A percentile compares a stretch with the other conserved stretches of the same genome.
Evolutionary conservation across 768 basidiomycete species (phyloP).

Genomic region (Fibroporia radiculosa): DNA sequence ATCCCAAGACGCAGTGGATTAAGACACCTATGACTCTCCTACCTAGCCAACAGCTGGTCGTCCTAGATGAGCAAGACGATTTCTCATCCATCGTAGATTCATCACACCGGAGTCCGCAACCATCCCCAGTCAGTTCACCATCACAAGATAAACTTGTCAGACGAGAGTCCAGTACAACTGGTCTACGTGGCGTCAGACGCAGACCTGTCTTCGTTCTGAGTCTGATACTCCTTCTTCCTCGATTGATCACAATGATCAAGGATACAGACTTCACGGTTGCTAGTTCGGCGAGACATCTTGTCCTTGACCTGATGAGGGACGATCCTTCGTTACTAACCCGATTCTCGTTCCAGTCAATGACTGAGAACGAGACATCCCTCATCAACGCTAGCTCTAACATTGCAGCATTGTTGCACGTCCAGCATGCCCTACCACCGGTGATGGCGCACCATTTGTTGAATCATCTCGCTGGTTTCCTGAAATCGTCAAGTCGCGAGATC

Average conservation of each 20-base stretch:
- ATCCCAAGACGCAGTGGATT: conserved; percentile 51
- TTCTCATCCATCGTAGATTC: neutral
- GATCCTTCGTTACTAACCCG: conserved; percentile 63
- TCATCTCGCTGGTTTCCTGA: conserved; percentile 61
- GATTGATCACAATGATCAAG: conserved; percentile 42
- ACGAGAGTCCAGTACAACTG: conserved; percentile 50
- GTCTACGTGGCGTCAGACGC: conserved; percentile 40
- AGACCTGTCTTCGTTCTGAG: conserved; percentile 61
- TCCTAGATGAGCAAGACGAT: conserved; percentile 16
- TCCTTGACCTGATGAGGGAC: conserved; percentile 66
- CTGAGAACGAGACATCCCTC: conserved; percentile 41
- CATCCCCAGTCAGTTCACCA: conserved; percentile 13
- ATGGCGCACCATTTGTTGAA: conserved; percentile 65
- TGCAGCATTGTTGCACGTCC: conserved; percentile 50
- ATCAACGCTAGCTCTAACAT: conserved; percentile 42
- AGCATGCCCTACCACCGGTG: conserved; percentile 49
- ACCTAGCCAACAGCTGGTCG: conserved; percentile 49
- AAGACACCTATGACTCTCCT: conserved; percentile 61
- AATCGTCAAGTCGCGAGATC: conserved; percentile 37
- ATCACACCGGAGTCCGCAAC: conserved; percentile 17
- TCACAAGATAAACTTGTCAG: conserved; percentile 30
- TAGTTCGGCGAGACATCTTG: conserved; percentile 43
- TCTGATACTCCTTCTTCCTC: conserved; percentile 46
- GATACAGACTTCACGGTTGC: conserved; percentile 50
- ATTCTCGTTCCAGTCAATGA: conserved; percentile 52